Evolutionary conservation across 169 alveolate genomes (phyloP).

Genomic region (Plasmodium inui): DNA sequence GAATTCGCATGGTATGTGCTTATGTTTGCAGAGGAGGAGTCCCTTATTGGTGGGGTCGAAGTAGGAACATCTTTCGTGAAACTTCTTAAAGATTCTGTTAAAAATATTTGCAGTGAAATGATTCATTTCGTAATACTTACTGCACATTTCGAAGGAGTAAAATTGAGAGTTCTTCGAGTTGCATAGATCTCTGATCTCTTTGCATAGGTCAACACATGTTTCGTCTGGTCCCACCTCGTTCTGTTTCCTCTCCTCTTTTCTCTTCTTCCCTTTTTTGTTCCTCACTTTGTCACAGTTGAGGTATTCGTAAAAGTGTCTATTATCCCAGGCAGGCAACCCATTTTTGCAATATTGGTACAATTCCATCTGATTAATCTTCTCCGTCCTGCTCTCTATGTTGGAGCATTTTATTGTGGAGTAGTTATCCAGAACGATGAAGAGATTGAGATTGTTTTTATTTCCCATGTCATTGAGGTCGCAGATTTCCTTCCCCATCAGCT

Average conservation of each 20-base stretch:
- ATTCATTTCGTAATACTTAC: conserved; percentile 18
- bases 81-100: neutral
- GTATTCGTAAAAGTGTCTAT: conserved; percentile 23
- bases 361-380: neutral
- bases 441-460: neutral
- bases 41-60: conserved; percentile 75
- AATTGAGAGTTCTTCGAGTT: neutral
- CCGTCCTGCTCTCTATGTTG: neutral
- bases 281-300: conserved; percentile 4
- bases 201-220: conserved; percentile 5
- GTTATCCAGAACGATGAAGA: neutral
- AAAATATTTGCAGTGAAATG: neutral
- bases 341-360: conserved; percentile 35
- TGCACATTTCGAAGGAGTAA: conserved; percentile 36
- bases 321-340: conserved; percentile 33
- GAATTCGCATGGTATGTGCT: conserved; percentile 36
- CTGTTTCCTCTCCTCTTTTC: neutral
- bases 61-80: conserved; percentile 16
- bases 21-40: conserved; percentile 78
- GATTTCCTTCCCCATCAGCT: neutral
- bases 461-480: conserved; percentile 6
- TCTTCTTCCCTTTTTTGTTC: neutral
- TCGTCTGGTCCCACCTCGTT: neutral
- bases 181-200: neutral
- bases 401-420: conserved; percentile 11